A percentile compares a stretch with the other conserved stretches of the same genome.
phyloP scores from a whole-genome alignment of 2,329 filamentous ascomycete species.

The Bertia moriformis region DNA sequence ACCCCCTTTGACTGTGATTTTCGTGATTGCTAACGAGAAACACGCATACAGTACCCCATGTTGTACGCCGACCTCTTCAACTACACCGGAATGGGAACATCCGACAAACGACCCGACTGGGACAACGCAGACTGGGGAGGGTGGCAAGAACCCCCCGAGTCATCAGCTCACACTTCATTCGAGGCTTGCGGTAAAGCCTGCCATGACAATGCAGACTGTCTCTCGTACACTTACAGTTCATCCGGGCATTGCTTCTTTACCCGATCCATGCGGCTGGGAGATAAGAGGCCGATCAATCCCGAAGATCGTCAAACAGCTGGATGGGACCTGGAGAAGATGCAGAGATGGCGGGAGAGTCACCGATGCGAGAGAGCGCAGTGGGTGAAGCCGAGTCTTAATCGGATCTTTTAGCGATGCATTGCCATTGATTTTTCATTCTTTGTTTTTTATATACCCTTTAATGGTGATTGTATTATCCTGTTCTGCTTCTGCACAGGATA shows the following conservation, averaged over 20 bases:
- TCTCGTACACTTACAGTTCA: constrained; percentile 11
- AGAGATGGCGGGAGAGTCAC: constrained; percentile 7
- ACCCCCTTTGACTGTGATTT: neutral
- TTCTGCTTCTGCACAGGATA: too few relatives aligned
- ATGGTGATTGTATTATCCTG: too few relatives aligned
- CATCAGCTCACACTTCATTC: constrained; percentile 12
- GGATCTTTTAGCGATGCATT: too few relatives aligned
- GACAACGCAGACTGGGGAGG: constrained; percentile 18
- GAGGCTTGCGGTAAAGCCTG: constrained; percentile 12
- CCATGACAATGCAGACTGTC: constrained; percentile 9
- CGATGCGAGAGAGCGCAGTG: constrained; percentile 9
- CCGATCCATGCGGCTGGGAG: neutral
- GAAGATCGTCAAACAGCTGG: constrained; percentile 8
- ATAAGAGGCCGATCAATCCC: constrained; percentile 2
- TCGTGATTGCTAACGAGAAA: neutral
- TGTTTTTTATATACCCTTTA: too few relatives aligned
- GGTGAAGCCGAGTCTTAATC: constrained; percentile 11
- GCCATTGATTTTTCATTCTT: too few relatives aligned
- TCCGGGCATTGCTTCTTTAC: constrained; percentile 7
- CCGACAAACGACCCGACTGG: constrained; percentile 13
- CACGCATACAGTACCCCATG: neutral
- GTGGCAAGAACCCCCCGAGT: constrained; percentile 10
- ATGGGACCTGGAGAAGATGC: constrained; percentile 13
- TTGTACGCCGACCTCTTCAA: constrained; percentile 12
- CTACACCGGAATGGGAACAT: constrained; percentile 10